phyloP scores from a whole-genome alignment of 805 yeast species.

The Candida glaebosa region DNA sequence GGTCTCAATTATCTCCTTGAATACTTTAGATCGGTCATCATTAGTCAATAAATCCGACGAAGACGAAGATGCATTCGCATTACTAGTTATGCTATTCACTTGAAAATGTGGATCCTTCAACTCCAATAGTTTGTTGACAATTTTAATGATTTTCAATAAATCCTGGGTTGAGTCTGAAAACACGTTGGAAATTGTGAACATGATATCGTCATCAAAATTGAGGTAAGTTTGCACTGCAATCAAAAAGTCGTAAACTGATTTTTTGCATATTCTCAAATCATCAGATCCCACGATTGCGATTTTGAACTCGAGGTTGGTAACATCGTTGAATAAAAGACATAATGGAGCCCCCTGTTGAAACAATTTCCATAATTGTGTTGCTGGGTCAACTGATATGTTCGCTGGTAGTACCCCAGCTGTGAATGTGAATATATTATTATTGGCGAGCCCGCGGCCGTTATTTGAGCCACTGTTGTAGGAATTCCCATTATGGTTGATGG shows the following conservation, averaged over 20 bases:
- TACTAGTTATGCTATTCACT: background rate
- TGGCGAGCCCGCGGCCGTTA: slow-evolving; percentile 17
- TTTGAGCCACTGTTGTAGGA: slow-evolving; percentile 18
- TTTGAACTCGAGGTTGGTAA: slow-evolving; percentile 38
- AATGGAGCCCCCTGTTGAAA: slow-evolving; percentile 92
- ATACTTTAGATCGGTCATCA: slow-evolving; percentile 71
- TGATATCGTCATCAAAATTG: slow-evolving; percentile 70
- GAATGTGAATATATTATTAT: slow-evolving; percentile 52
- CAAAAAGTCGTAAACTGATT: slow-evolving; percentile 85
- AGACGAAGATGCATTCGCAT: background rate
- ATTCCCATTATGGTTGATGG: background rate
- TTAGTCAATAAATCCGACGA: slow-evolving; percentile 22
- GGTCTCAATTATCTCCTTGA: slow-evolving; percentile 79
- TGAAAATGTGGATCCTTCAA: slow-evolving; percentile 16
- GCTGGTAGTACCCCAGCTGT: slow-evolving; percentile 78
- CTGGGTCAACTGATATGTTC: slow-evolving; percentile 80
- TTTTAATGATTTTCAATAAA: slow-evolving; percentile 67
- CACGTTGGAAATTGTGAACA: slow-evolving; percentile 88
- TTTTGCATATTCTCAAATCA: slow-evolving; percentile 81
- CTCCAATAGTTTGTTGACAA: slow-evolving; percentile 56
- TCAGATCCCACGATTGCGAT: slow-evolving; percentile 68
- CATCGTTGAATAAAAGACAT: slow-evolving; percentile 76
- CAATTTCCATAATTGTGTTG: slow-evolving; percentile 81
- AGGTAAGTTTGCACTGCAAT: slow-evolving; percentile 79
- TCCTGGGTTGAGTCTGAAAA: slow-evolving; percentile 80